Base-by-base conservation (phyloP, 306 rosid genomes). In the Phaseolus lunatus region DNA sequence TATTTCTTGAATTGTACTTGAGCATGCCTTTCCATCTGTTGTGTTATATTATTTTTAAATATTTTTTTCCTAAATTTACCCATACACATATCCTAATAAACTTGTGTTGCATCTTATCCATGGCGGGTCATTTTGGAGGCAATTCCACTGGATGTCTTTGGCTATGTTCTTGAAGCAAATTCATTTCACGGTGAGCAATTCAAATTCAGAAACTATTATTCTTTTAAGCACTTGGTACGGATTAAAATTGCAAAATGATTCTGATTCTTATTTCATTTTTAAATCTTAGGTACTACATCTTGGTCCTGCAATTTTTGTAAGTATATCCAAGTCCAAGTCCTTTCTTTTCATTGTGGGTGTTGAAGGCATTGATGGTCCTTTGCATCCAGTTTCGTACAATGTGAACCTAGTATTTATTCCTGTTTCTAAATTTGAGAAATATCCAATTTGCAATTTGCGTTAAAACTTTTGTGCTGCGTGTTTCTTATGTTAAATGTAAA, bases 51-150 rank as follows among this genome's bases (percentile, higher is more conserved):
- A 16, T 22, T 77, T 53, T 41, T 15, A 29, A 43, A 67, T 12
- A 13, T 0, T 52, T 68, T 76, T 69, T 71, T 65, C 69, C 45
- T 52, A n/a, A 41, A 39, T 68, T 74, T 88, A 11, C 56, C 16
- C 15, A 69, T 78, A 53, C 77, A 47, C 81, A 77, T 81, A 80
- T 75, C 88, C 92, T 93, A 89, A 93, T 87, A 92, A 81, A 63
- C 75, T 82, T 83, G 86, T 89, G 49, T 93, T 91, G 84, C 90
- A 81, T 91, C 91, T 91, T 92, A 85, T 89, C 86, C 93, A 91
- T 93, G 92, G 88, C 24, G 84, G 85, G 71, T 85, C 87, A 64
- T 83, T 82, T 80, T 85, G 93, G 93, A 87, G 92, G 92, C 96
- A 84, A 79, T 79, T 78, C 87, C 89, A 80, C 72, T 49, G 92